Percentiles rank a stretch among this genome's conserved stretches.
Evolutionary conservation across 495 filamentous ascomycete genomes (phyloP).

Genomic region (Tuber indicum): DNA sequence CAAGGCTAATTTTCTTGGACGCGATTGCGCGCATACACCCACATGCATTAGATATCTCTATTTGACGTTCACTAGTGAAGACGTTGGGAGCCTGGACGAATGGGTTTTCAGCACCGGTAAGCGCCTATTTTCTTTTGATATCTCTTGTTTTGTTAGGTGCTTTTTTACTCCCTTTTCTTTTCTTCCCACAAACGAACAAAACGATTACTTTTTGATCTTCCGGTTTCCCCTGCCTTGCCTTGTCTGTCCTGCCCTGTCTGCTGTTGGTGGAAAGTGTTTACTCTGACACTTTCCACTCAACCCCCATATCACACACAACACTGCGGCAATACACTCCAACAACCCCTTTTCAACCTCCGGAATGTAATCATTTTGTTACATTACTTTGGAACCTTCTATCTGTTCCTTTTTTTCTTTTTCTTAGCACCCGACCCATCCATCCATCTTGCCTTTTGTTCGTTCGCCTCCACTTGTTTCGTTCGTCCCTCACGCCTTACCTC

Average conservation of each 20-base stretch:
- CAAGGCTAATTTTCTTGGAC: constrained; percentile 21
- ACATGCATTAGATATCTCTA: constrained; percentile 51
- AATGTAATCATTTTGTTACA: not conserved
- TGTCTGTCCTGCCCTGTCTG: not conserved
- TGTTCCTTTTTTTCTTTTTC: not conserved
- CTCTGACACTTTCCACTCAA: not conserved
- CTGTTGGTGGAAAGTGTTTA: constrained; percentile 1
- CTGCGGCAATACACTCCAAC: not conserved
- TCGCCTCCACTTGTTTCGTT: constrained; percentile 2
- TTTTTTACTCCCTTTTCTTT: not conserved
- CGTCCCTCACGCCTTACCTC: not conserved
- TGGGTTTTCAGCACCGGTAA: constrained; percentile 53
- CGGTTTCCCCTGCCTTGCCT: not conserved
- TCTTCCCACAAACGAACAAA: not conserved
- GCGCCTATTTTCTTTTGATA: not conserved
- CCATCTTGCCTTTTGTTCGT: not conserved
- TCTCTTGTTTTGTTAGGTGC: too few species aligned
- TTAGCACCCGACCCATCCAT: constrained; percentile 1
- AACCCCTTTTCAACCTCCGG: not conserved
- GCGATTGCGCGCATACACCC: constrained; percentile 7
- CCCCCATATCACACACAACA: not conserved
- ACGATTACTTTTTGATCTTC: constrained; percentile 9
- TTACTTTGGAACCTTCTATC: not conserved
- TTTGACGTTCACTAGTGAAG: constrained; percentile 48
- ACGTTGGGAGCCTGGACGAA: constrained; percentile 51